phyloP scores from a whole-genome alignment of 345 rosid genomes.

The Boechera divaricarpa region DNA sequence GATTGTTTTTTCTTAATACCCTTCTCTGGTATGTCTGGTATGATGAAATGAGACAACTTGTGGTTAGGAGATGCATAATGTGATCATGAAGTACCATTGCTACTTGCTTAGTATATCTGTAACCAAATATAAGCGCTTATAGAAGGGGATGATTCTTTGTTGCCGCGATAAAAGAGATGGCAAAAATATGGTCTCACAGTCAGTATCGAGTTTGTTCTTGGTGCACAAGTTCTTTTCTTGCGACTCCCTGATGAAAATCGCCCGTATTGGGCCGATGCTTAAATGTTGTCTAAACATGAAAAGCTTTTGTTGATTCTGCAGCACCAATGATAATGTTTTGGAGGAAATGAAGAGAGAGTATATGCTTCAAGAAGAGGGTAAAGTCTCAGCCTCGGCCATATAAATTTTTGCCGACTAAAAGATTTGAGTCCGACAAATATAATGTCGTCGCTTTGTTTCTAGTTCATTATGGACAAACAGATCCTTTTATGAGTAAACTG shows the following conservation, averaged over 20 bases:
- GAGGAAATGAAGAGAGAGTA: slow-evolving; percentile 93
- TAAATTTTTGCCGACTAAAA: slow-evolving; percentile 4
- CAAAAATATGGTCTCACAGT: not conserved
- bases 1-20: not conserved
- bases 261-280: not conserved
- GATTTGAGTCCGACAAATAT: not conserved
- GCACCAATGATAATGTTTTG: slow-evolving; percentile 84
- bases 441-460: not conserved
- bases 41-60: not conserved
- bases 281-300: slow-evolving; percentile 4
- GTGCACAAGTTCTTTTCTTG: slow-evolving; percentile 9
- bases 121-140: not conserved
- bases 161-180: not conserved
- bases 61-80: slow-evolving; percentile 1
- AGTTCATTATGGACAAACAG: not conserved
- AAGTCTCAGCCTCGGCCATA: slow-evolving; percentile 41
- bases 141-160: not conserved
- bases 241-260: not conserved
- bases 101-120: not conserved
- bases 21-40: not conserved
- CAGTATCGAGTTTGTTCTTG: not conserved
- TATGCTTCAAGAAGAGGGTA: slow-evolving; percentile 66
- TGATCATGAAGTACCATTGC: not conserved
- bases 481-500: not conserved
- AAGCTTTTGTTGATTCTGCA: slow-evolving; percentile 44